Evolutionary conservation across 257 asterid species (phyloP), one percentile per base, ranked within the genome.

Genomic region (Solanum pimpinellifolium): DNA sequence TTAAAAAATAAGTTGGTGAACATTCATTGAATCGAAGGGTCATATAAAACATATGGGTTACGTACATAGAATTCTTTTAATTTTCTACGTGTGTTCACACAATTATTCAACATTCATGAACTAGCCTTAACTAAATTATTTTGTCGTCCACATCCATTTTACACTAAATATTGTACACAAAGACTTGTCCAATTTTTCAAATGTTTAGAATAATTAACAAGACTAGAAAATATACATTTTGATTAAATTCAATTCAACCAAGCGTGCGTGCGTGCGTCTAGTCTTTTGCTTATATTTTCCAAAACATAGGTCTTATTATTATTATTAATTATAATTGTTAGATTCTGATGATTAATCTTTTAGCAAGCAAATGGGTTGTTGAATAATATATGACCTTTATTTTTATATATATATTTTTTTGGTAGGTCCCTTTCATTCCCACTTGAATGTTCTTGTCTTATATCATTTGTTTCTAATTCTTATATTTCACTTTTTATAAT

Each of bases 21-120:
- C 86, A 59, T 86, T 88, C 89, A 84, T 88, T 88, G 81, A 74
- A 74, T 88, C 86, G 88, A 90, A 88, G 41, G 14, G 25, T 77
- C 65, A 44, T 78, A 46, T 46, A 46, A 47, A 27, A 65, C 37
- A 76, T 46, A 44, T 78, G 85, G 85, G 85, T 49, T 80, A 80
- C 85, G 85, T 80, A 47, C 69, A 18, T 80, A 15, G 85, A 80
- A 80, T 80, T 29, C 18, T 47, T 80, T 18, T 80, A 80, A 49
- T 80, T 80, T 80, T 80, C 69, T 80, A 80, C 85, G 85, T 80
- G 29, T 80, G 85, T 80, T 52, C 85, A 80, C 84, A 73, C 47
- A 14, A 14, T 68, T 14, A 80, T 80, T 80, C 85, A 80, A 80
- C 44, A 49, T 80, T 80, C 85, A 80, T 80, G 85, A 80, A 47